Base-by-base conservation (phyloP, 495 filamentous ascomycete species). In the Aspergillus baeticus region DNA sequence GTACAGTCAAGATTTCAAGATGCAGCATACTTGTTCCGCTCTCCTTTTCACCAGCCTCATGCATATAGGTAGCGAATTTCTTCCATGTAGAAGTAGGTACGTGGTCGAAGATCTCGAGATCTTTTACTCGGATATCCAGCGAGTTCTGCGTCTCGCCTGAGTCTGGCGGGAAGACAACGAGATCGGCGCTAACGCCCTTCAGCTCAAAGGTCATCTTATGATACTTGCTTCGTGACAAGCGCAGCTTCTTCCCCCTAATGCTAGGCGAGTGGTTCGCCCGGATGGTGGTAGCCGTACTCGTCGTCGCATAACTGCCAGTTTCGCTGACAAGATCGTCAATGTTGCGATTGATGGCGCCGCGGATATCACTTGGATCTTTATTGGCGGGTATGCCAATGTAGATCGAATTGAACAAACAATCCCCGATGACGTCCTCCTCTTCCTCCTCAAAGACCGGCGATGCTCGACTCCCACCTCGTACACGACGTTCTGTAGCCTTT, bases 341-440 rank as follows among this genome's bases (percentile, higher is more conserved):
- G 51, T 93, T 83, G 41, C 86, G 84, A 67, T 95, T 96, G 69
- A 99, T 93, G 44, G 89, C 89, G 23, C 81, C 83, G 10, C 87
- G 76, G 14, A 98, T 79, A 33, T 95, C 90, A 10, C 78, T 79
- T 7, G 91, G 90, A 64, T 97, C 92, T 45, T 85, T 84, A 59
- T 92, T 95, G 15, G 88, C 81, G 3, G 92, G 87, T 42, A 99
- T 90, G 18, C 89, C 92, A 51, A 99, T 96, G 72, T 97, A 99
- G 45, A 99, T 96, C 0, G 94, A 98, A 63, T 98, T 97, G 81
- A 99, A 99, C 18, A 99, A 80, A 64, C 92, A 95, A 67, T 98
- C 94, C 1, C 87, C 92, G 68, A 98, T 95, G 14, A 93, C 86
- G 1, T 87, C 87, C 63, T 91, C 90, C 37, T 90, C 84, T 20